phyloP scores from a whole-genome alignment of 345 rosid species.

The Brassica carinata region DNA sequence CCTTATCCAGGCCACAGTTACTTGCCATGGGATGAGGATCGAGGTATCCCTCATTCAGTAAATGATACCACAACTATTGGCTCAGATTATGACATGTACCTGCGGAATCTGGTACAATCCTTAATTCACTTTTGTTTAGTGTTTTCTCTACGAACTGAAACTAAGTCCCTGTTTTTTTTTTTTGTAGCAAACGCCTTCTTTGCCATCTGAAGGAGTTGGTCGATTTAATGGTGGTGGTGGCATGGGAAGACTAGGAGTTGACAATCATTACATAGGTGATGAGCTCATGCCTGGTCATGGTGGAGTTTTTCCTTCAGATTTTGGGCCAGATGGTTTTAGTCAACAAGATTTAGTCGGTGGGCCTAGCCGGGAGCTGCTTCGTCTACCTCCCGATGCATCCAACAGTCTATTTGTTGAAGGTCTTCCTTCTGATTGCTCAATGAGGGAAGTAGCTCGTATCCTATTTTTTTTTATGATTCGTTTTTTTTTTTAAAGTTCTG shows the following conservation, averaged over 20 bases:
- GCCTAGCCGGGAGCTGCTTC: slow-evolving; percentile 49
- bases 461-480: slow-evolving; percentile 34
- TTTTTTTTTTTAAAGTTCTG: neutral
- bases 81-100: too few species aligned
- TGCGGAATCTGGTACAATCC: too few species aligned
- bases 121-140: too few species aligned
- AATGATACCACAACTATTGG: too few species aligned
- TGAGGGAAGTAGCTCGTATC: slow-evolving; percentile 92
- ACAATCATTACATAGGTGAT: slow-evolving; percentile 39
- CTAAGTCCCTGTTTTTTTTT: neutral
- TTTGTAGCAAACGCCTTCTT: too few species aligned
- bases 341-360: slow-evolving; percentile 49
- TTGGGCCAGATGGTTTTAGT: slow-evolving; percentile 50
- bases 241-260: slow-evolving; percentile 45
- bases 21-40: too few species aligned
- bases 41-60: too few species aligned
- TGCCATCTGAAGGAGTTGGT: slow-evolving; percentile 59
- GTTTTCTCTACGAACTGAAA: too few species aligned
- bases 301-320: slow-evolving; percentile 46
- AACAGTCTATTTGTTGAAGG: slow-evolving; percentile 83
- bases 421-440: slow-evolving; percentile 68
- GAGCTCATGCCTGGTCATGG: slow-evolving; percentile 52
- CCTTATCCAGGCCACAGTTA: slow-evolving; percentile 28
- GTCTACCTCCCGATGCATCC: slow-evolving; percentile 73
- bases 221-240: slow-evolving; percentile 44